phyloP scores from a whole-genome alignment of 2,329 filamentous ascomycete genomes.

The Neobulgaria alba region DNA sequence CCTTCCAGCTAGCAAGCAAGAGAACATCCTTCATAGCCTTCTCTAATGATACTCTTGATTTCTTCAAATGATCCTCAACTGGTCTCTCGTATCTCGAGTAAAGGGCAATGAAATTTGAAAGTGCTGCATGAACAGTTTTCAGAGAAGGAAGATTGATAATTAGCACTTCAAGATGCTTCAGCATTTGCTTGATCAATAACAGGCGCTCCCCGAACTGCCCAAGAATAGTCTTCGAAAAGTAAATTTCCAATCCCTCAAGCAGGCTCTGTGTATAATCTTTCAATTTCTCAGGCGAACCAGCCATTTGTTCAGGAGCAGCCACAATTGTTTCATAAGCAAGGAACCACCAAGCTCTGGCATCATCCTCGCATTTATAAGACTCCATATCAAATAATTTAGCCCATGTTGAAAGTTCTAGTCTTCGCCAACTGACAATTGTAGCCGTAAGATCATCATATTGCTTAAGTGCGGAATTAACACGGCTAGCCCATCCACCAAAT shows the following conservation, averaged over 20 bases:
- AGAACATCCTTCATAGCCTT: constrained; percentile 92
- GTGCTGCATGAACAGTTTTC: constrained; percentile 49
- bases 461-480: constrained; percentile 58
- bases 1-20: constrained; percentile 92
- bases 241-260: constrained; percentile 67
- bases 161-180: constrained; percentile 57
- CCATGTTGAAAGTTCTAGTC: constrained; percentile 89
- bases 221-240: constrained; percentile 69
- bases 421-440: constrained; percentile 79
- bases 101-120: constrained; percentile 70
- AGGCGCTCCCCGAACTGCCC: constrained; percentile 75
- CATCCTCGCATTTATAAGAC: constrained; percentile 61
- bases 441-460: constrained; percentile 73
- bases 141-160: constrained; percentile 50
- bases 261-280: constrained; percentile 57
- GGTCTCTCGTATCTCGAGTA: constrained; percentile 62
- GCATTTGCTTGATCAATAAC: constrained; percentile 55
- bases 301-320: constrained; percentile 60
- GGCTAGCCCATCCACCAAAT: constrained; percentile 73
- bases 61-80: constrained; percentile 55
- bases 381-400: constrained; percentile 81
- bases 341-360: constrained; percentile 92
- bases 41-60: constrained; percentile 68
- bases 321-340: constrained; percentile 87
- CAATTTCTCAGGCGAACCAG: constrained; percentile 50